These are phyloP conservation scores for Grosmannia serpens DNA, from an alignment of 2,329 filamentous ascomycete species.

Conservation along the genomic window DNA sequence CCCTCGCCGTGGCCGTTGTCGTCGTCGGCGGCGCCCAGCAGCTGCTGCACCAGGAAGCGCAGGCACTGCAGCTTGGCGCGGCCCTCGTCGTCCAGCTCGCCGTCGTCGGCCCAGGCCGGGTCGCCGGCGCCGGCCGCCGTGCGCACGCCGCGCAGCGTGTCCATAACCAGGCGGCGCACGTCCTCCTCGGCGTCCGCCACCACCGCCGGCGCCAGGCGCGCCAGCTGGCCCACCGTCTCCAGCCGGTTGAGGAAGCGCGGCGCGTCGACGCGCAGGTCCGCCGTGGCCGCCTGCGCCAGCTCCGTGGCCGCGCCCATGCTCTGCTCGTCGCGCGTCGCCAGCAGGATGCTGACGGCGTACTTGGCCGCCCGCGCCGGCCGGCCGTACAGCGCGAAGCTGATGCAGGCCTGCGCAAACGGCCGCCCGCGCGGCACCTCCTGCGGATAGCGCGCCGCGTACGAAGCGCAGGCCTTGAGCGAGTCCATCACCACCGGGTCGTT, in stretches of 20 bases:
- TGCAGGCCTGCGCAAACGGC: constrained; percentile 70
- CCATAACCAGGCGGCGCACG: constrained; percentile 68
- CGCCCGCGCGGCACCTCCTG: constrained; percentile 71
- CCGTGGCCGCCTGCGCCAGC: constrained; percentile 63
- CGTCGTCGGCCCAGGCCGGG: constrained; percentile 50
- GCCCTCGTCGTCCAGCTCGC: constrained; percentile 66
- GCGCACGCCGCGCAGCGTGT: constrained; percentile 61
- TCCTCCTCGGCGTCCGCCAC: constrained; percentile 62
- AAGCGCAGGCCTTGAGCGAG: constrained; percentile 85
- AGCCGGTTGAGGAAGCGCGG: constrained; percentile 67
- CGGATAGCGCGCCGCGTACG: constrained; percentile 78
- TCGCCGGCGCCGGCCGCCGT: constrained; percentile 33
- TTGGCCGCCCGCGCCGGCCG: constrained; percentile 76
- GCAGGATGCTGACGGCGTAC: constrained; percentile 82
- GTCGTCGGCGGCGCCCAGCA: constrained; percentile 48
- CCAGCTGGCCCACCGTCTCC: constrained; percentile 61
- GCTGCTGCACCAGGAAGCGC: constrained; percentile 74
- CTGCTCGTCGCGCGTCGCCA: constrained; percentile 63
- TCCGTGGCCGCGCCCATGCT: constrained; percentile 74
- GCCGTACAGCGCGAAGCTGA: constrained; percentile 73
- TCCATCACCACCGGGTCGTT: constrained; percentile 73
- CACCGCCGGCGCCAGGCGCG: constrained; percentile 61
- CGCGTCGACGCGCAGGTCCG: constrained; percentile 61
- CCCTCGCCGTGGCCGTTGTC: constrained; percentile 43
- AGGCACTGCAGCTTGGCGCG: constrained; percentile 74